Evolutionary conservation across 1,139 yeast genomes (phyloP).

Genomic region (Entelexis paramagnoliae): DNA sequence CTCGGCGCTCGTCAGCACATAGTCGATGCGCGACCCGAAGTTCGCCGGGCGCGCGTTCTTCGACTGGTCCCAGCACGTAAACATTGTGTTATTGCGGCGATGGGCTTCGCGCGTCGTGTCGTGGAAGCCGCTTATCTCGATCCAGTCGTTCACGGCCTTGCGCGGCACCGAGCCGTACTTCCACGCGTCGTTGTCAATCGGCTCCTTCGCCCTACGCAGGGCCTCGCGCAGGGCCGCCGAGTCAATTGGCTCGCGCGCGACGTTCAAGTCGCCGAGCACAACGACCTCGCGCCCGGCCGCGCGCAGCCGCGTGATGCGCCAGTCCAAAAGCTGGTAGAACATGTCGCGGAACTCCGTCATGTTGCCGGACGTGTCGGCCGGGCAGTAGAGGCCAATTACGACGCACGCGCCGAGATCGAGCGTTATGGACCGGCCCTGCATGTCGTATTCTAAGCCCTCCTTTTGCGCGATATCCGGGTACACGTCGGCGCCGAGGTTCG

Average conservation of each 20-base stretch:
- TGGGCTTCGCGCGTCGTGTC: conserved; percentile 58
- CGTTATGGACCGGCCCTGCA: conserved; percentile 75
- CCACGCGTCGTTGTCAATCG: conserved; percentile 26
- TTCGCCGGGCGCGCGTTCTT: conserved; percentile 71
- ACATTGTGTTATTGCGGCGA: conserved; percentile 53
- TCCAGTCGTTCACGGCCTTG: conserved; percentile 29
- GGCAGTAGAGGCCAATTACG: conserved; percentile 74
- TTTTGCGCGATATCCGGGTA: conserved; percentile 43
- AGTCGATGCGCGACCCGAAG: conserved; percentile 81
- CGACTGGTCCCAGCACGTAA: conserved; percentile 87
- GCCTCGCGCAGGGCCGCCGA: conserved; percentile 60
- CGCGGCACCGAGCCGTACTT: conserved; percentile 26
- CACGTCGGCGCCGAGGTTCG: conserved; percentile 51
- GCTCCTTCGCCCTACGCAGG: conserved; percentile 28
- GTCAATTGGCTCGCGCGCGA: conserved; percentile 69
- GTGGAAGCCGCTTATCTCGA: conserved; percentile 33
- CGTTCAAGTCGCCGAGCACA: conserved; percentile 80
- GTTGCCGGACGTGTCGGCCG: conserved; percentile 80
- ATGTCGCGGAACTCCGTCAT: conserved; percentile 53
- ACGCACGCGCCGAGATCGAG: conserved; percentile 57
- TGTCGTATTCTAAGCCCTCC: conserved; percentile 46
- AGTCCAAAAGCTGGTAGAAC: conserved; percentile 50
- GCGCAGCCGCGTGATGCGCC: conserved; percentile 47
- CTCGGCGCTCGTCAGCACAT: conserved; percentile 44
- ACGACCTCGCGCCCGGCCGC: conserved; percentile 49